Evolutionary conservation across 78 protist species (phyloP).

Genomic region (Dictyostelium purpureum): DNA sequence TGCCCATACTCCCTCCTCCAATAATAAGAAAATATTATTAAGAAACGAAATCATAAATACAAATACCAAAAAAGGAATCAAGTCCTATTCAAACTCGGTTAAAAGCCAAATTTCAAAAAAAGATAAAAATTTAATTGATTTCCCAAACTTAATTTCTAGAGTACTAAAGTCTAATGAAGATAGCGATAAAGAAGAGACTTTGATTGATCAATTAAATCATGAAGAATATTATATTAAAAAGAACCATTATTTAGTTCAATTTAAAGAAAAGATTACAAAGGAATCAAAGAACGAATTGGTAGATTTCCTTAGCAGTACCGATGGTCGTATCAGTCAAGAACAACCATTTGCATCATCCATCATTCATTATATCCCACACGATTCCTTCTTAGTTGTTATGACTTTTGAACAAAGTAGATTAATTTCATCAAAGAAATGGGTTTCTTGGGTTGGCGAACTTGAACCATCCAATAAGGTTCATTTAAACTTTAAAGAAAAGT

Average conservation of each 20-base stretch:
- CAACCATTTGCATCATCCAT: background rate
- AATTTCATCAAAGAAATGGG: background rate
- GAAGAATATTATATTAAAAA: background rate
- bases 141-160: background rate
- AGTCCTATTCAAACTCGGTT: too few relatives aligned
- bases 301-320: background rate
- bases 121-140: background rate
- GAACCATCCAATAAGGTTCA: constrained; percentile 6
- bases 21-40: constrained; percentile 1
- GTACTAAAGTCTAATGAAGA: background rate
- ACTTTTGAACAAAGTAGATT: background rate
- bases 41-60: constrained; percentile 1
- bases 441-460: constrained; percentile 42
- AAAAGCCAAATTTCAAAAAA: too few relatives aligned
- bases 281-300: background rate
- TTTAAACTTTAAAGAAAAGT: background rate
- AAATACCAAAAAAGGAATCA: background rate
- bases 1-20: background rate
- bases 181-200: background rate
- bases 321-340: background rate
- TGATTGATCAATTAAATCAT: too few relatives aligned
- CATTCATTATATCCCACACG: constrained; percentile 20
- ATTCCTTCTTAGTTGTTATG: constrained; percentile 16
- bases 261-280: background rate
- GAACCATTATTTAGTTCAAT: background rate